Conservation (phyloP, 129 eudicot genomes). For the Helichrysum umbraculigerum region DNA sequence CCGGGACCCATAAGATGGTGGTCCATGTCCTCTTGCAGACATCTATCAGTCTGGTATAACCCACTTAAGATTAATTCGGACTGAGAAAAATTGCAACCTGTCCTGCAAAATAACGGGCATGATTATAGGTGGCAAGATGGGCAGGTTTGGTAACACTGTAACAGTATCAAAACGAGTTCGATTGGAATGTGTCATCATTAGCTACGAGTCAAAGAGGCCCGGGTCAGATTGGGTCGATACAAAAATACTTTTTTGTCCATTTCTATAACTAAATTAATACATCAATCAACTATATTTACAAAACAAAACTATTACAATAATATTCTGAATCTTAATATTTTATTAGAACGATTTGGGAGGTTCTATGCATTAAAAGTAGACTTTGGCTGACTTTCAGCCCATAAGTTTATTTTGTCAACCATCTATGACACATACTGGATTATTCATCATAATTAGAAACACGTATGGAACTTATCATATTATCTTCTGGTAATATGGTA, state of each 20-base stretch:
- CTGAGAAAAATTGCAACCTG: neutral
- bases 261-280: too few relatives aligned
- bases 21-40: constrained; percentile 68
- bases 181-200: neutral
- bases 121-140: neutral
- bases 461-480: neutral
- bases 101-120: constrained; percentile 20
- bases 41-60: constrained; percentile 32
- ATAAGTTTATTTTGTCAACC: too few relatives aligned
- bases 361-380: neutral
- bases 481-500: neutral
- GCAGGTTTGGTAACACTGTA: neutral
- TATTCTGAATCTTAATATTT: neutral
- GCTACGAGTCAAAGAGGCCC: too few relatives aligned
- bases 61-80: neutral
- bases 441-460: neutral
- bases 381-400: too few relatives aligned
- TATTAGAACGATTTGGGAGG: neutral
- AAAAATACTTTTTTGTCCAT: too few relatives aligned
- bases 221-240: neutral
- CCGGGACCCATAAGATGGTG: constrained; percentile 48
- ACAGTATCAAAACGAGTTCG: too few relatives aligned
- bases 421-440: neutral
- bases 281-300: neutral
- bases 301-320: neutral